A percentile compares a stretch with the other conserved stretches of the same genome.
These are phyloP conservation scores for Pestalotiopsis sp. DNA, from an alignment of 2,329 filamentous ascomycete species.

Conservation along the genomic window DNA sequence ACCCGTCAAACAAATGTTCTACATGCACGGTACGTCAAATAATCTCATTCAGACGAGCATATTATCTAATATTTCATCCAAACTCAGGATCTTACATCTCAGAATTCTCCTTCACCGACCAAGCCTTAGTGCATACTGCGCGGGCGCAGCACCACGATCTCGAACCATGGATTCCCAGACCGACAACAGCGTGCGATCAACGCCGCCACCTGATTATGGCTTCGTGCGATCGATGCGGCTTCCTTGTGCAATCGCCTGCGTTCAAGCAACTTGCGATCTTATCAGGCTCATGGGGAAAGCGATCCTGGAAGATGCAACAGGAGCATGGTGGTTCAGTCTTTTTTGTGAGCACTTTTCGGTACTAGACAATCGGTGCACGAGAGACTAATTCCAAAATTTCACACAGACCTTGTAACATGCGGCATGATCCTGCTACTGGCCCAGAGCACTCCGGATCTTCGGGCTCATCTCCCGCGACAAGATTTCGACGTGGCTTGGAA, in stretches of 20 bases:
- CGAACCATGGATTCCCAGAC: not conserved
- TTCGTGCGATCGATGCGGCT: not conserved
- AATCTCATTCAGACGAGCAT: not conserved
- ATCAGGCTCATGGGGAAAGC: not conserved
- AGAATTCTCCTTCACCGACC: not conserved
- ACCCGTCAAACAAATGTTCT: not conserved
- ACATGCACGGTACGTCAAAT: not conserved
- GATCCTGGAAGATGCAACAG: not conserved
- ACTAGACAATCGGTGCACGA: not conserved
- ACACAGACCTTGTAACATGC: not conserved
- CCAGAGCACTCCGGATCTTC: not conserved
- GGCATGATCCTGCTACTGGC: not conserved
- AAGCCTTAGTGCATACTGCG: not conserved
- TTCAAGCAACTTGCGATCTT: not conserved
- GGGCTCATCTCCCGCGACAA: not conserved
- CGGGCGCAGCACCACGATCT: not conserved
- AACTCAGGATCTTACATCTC: not conserved
- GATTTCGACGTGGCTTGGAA: not conserved
- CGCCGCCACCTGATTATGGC: not conserved
- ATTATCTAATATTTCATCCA: not conserved
- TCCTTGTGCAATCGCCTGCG: not conserved
- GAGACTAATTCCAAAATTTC: not conserved
- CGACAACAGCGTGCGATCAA: not conserved
- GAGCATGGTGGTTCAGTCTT: not conserved
- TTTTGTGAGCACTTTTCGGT: not conserved